Evolutionary conservation across 2,329 filamentous ascomycete species (phyloP).

Genomic region (Microcera coccophila): DNA sequence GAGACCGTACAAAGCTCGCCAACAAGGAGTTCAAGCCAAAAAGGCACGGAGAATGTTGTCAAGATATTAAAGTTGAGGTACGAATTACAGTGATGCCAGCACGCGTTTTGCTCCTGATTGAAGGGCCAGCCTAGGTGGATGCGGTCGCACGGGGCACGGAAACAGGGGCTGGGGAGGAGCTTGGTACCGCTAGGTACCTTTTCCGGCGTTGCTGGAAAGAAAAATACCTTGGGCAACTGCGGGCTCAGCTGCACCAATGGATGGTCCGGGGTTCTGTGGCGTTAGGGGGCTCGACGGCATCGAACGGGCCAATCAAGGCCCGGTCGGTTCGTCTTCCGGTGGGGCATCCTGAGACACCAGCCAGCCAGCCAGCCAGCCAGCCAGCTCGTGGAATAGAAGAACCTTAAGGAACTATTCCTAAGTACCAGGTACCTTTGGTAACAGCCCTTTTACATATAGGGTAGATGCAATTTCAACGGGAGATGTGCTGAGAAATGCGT

Average conservation of each 20-base stretch:
- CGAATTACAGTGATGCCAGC: slow-evolving; percentile 29
- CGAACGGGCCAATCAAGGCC: slow-evolving; percentile 25
- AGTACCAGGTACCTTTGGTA: no score
- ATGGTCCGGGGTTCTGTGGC: background rate
- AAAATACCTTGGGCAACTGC: background rate
- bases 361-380: no score
- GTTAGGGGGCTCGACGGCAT: background rate
- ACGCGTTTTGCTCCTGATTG: slow-evolving; percentile 32
- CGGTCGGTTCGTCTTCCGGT: slow-evolving; percentile 25
- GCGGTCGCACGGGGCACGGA: slow-evolving; percentile 17
- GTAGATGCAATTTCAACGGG: no score
- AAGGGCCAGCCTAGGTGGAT: slow-evolving; percentile 20
- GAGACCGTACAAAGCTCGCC: slow-evolving; percentile 9
- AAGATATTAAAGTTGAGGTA: background rate
- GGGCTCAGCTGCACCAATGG: background rate
- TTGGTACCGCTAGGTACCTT: background rate
- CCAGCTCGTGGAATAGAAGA: no score
- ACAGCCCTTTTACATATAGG: no score
- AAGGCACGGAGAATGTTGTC: background rate
- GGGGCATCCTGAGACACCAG: no score
- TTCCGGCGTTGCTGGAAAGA: no score
- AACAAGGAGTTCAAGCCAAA: slow-evolving; percentile 23
- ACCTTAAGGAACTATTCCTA: no score
- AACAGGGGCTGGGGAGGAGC: slow-evolving; percentile 23
- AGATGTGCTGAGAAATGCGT: no score